These are phyloP conservation scores for Adenanthera pavonina DNA, from an alignment of 306 rosid genomes.

Conservation along the genomic window DNA sequence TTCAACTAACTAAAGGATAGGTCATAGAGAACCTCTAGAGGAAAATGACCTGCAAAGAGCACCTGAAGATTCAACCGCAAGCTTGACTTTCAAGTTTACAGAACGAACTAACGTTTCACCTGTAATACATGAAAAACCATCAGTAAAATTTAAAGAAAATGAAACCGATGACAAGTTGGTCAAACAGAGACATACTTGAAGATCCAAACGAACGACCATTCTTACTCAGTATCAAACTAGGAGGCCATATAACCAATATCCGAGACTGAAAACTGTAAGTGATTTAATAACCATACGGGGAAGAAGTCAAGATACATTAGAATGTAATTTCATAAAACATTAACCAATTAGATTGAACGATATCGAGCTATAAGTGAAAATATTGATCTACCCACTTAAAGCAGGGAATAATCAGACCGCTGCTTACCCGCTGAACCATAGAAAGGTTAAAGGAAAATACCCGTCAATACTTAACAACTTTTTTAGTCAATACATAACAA, in stretches of 20 bases:
- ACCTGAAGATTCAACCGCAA: slow-evolving; percentile 19
- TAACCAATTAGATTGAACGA: background rate
- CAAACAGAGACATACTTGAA: background rate
- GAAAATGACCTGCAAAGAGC: slow-evolving; percentile 10
- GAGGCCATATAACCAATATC: background rate
- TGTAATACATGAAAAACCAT: slow-evolving; percentile 2
- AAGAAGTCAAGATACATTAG: background rate
- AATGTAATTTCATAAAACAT: background rate
- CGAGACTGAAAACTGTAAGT: background rate
- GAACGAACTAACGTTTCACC: slow-evolving; percentile 4
- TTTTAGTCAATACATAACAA: background rate
- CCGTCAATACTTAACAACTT: background rate
- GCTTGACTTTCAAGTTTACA: slow-evolving; percentile 33
- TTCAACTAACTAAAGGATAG: slow-evolving; percentile 30
- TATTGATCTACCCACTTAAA: background rate
- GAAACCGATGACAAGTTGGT: background rate
- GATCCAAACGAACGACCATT: background rate
- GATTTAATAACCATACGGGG: background rate
- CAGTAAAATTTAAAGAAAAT: background rate
- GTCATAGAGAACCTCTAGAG: slow-evolving; percentile 13
- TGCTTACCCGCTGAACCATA: background rate
- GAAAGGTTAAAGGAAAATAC: background rate
- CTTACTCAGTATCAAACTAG: slow-evolving; percentile 4
- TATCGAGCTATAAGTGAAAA: background rate
- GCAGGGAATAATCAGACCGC: background rate